Evolutionary conservation across 148 eudicot genomes (phyloP), one percentile per base, ranked within the genome.

Genomic region (Pharnaceum exiguum): DNA sequence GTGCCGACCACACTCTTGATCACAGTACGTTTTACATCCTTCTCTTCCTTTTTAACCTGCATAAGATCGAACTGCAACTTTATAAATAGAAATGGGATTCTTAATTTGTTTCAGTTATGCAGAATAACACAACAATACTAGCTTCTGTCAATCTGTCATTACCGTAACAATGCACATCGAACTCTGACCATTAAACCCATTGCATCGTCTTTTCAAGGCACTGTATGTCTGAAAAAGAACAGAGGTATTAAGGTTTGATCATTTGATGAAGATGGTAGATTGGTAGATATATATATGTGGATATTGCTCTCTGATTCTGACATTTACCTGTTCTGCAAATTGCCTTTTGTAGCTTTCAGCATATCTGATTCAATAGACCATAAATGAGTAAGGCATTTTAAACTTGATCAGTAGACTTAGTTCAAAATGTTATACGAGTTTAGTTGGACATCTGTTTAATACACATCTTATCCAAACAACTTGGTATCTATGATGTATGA

Each of bases 1-100:
- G 97, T 90, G 59, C 89, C 97, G n/a, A 84, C 89, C 1, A 90
- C 75, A 62, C 78, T 83, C 81, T 86, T 80, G 22, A 79, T 56
- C 18, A 78, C 66, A 3, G 74, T 76, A 56, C 63, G 70, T 47
- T 70, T 72, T 15, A 70, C 71, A 55, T 67, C 71, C 53, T 52
- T 55, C 10, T 72, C 81, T 78, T 78, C 85, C 55, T 80, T 87
- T 60, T 74, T 81, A 28, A 90, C 80, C 97, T 84, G 71, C 52
- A 53, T 4, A 22, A 15, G 35, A 36, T 55, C 37, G 0, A 46
- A 15, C 1, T 12, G 5, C 21, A 24, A 33, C 16, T 25, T 54
- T 24, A 11, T 30, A 8, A 17, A 7, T 2, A 32, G 26, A 52
- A 4, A 5, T 33, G 10, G 8, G 38, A 35, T 7, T 12, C 12